Evolutionary conservation across 192 early-diverging fungal genomes (phyloP).

Genomic region (Coemansia furcata): DNA sequence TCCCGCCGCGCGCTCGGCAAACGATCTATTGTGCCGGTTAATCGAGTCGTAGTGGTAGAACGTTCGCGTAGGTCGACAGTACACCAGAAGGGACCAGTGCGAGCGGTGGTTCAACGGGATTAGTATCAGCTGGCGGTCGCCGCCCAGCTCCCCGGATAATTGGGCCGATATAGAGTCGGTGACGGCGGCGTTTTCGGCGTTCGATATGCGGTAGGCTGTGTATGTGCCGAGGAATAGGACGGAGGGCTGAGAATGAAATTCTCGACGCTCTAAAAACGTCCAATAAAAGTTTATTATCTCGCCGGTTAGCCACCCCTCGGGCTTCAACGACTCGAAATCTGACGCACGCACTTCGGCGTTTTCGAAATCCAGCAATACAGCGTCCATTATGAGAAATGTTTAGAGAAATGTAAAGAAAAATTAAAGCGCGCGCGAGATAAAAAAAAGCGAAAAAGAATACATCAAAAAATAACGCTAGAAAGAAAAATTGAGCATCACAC

Average conservation of each 20-base stretch:
- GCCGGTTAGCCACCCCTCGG: slow-evolving; percentile 52
- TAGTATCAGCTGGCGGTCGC: slow-evolving; percentile 35
- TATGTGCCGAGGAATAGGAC: slow-evolving; percentile 51
- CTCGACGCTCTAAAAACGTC: slow-evolving; percentile 48
- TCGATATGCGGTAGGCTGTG: slow-evolving; percentile 52
- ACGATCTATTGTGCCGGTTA: slow-evolving; percentile 37
- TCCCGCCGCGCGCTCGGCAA: slow-evolving; percentile 50
- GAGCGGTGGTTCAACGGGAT: slow-evolving; percentile 51
- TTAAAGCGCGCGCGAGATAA: slow-evolving; percentile 2
- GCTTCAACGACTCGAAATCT: slow-evolving; percentile 49
- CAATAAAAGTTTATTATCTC: slow-evolving; percentile 56
- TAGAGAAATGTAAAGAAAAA: background rate
- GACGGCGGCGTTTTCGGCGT: slow-evolving; percentile 38
- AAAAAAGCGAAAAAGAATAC: slow-evolving; percentile 2
- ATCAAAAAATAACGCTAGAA: background rate
- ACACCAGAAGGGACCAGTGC: slow-evolving; percentile 52
- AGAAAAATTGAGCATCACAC: background rate
- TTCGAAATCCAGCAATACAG: slow-evolving; percentile 44
- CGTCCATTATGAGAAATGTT: slow-evolving; percentile 7
- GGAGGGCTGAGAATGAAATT: slow-evolving; percentile 35
- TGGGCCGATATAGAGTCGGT: slow-evolving; percentile 46
- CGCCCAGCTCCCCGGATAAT: slow-evolving; percentile 32
- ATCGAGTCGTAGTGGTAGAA: slow-evolving; percentile 56
- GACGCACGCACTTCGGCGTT: slow-evolving; percentile 45
- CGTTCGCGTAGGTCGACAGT: slow-evolving; percentile 48